Evolutionary conservation across 306 rosid species (phyloP), one percentile per base, ranked within the genome.

Genomic region (Herpetospermum pedunculosum): DNA sequence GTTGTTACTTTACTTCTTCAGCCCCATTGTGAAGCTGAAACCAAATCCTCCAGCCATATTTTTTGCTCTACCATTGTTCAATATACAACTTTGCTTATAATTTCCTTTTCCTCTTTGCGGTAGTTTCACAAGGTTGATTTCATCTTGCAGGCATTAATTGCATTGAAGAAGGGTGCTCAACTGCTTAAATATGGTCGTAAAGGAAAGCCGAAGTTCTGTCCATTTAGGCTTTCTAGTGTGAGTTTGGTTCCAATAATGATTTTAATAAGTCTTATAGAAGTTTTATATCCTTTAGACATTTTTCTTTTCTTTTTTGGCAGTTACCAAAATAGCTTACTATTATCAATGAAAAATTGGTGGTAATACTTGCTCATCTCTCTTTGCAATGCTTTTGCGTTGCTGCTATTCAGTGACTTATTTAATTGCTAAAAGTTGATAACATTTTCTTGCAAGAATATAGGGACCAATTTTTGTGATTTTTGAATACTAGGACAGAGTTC

Each of bases 151-250:
- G 96, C 96, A 49, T 65, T 91, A 82, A 77, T 89, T 80, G 87
- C 92, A 76, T 81, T 94, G 86, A 91, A 91, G 88, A 94, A 81
- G 84, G 99, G 99, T 77, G 84, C 99, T 77, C 99, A 91, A 76
- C 87, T 94, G 77, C 90, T 91, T 78, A 91, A 91, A 76, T 91
- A 91, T 91, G 99, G 99, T 84, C 96, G 97, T 41, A 91, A 94
- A 82, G 99, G 99, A 83, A 94, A 94, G 82, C 99, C 99, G 64
- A 94, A 94, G 89, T 94, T 91, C 82, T 94, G 89, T 80, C 91
- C 95, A 12, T 88, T 94, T 84, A 87, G 90, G 84, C 91, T 91
- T 80, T 94, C 97, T 52, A 81, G 70, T 82, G 99, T 94, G 84
- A 86, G 92, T 85, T 78, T 71, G 47, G 73, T 40, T 81, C 43